phyloP scores from a whole-genome alignment of 148 eudicot genomes.

The Chenopodium quinoa region DNA sequence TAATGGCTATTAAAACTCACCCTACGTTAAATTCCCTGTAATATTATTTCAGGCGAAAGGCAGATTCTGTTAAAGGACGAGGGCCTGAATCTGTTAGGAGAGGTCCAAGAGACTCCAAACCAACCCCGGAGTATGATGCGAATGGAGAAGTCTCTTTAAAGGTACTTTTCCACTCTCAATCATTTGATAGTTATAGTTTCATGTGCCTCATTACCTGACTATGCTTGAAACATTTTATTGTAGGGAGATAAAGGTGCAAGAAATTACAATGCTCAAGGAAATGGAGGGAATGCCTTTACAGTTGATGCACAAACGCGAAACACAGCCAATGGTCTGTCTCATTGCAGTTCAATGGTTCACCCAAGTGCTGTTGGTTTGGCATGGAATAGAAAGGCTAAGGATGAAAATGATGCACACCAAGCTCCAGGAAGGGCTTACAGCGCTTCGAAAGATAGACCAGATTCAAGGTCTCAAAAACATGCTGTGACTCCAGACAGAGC shows the following conservation, averaged over 20 bases:
- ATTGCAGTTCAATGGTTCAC: slow-evolving; percentile 62
- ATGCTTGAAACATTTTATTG: neutral
- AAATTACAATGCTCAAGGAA: slow-evolving; percentile 16
- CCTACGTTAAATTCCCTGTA: neutral
- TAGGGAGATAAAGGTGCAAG: slow-evolving; percentile 31
- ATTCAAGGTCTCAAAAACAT: slow-evolving; percentile 38
- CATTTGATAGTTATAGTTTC: neutral
- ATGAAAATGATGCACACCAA: slow-evolving; percentile 27
- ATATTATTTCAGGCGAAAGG: slow-evolving; percentile 46
- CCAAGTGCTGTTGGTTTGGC: slow-evolving; percentile 50
- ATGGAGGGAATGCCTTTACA: slow-evolving; percentile 21
- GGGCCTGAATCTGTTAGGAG: slow-evolving; percentile 52
- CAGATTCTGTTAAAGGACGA: slow-evolving; percentile 58
- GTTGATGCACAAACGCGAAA: slow-evolving; percentile 31
- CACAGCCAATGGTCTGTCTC: slow-evolving; percentile 41
- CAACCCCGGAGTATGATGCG: slow-evolving; percentile 36
- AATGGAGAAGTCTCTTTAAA: slow-evolving; percentile 36
- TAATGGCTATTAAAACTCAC: neutral
- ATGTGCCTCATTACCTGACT: neutral
- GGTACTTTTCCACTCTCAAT: slow-evolving; percentile 14
- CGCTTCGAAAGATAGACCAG: slow-evolving; percentile 36
- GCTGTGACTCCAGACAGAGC: slow-evolving; percentile 10
- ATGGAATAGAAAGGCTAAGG: slow-evolving; percentile 43
- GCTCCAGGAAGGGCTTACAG: slow-evolving; percentile 27
- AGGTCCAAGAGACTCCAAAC: slow-evolving; percentile 44